A percentile compares a stretch with the other conserved stretches of the same genome.
Evolutionary conservation across 164 flowering plant genomes (phyloP).

Genomic region (Aristolochia contorta): DNA sequence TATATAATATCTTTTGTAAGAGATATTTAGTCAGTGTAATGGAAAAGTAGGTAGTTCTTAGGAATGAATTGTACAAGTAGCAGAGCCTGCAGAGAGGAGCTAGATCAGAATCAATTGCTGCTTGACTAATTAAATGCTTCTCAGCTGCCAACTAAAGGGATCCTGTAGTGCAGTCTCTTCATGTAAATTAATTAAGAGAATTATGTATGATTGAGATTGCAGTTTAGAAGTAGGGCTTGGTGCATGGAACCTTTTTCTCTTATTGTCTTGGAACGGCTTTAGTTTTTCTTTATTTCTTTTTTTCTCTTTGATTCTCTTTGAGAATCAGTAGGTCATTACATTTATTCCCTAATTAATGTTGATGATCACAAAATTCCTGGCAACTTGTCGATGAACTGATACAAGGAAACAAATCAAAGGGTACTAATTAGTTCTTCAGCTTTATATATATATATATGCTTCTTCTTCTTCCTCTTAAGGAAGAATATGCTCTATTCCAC

Average conservation of each 20-base stretch:
- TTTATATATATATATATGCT: no score
- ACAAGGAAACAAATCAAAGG: conserved; percentile 4
- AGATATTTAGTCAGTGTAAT: background rate
- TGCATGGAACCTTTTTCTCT: background rate
- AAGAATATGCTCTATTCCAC: background rate
- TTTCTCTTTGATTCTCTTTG: background rate
- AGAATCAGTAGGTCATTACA: background rate
- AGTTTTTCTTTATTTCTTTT: background rate
- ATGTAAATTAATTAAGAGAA: background rate
- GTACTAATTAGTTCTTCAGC: background rate
- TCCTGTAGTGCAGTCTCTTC: conserved; percentile 6
- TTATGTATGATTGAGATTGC: no score
- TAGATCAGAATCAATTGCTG: no score
- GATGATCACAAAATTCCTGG: background rate
- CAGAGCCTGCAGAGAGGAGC: no score
- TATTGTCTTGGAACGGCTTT: background rate
- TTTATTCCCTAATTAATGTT: no score
- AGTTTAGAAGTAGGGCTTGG: background rate
- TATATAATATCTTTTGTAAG: no score
- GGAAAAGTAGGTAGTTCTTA: background rate
- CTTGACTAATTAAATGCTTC: no score
- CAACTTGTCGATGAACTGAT: background rate
- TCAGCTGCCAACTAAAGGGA: conserved; percentile 4
- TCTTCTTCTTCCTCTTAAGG: background rate
- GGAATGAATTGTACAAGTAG: background rate